Evolutionary conservation across 768 basidiomycete genomes (phyloP).

Genomic region (Mycena indigotica): DNA sequence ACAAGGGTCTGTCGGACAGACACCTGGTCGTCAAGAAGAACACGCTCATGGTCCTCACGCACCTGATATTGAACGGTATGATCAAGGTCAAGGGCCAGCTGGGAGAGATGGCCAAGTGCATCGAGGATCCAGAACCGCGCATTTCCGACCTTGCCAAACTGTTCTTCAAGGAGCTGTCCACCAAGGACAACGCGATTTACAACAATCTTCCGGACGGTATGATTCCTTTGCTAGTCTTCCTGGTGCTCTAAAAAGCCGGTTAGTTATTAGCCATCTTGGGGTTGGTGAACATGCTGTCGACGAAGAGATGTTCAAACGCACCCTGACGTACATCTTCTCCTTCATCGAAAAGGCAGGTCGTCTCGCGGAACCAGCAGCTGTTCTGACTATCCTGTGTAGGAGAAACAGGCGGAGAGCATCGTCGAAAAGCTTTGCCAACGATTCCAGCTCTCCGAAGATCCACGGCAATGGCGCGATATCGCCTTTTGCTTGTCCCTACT

Average conservation of each 20-base stretch:
- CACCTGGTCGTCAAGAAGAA: conserved; percentile 97
- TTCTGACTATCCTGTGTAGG: conserved; percentile 47
- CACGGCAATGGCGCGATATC: conserved; percentile 96
- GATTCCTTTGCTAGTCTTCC: conserved; percentile 24
- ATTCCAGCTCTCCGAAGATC: conserved; percentile 84
- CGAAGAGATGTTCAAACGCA: conserved; percentile 89
- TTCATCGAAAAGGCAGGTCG: conserved; percentile 90
- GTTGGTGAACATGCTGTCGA: conserved; percentile 90
- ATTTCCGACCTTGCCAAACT: conserved; percentile 95
- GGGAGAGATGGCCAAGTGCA: conserved; percentile 99
- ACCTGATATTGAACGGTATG: conserved; percentile 97
- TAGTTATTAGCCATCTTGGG: conserved; percentile 94
- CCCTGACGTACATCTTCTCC: conserved; percentile 91
- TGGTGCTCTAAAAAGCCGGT: not conserved
- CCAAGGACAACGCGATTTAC: conserved; percentile 98
- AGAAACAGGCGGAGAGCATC: conserved; percentile 97
- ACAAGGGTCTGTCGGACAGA: conserved; percentile 87
- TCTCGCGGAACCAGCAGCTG: not conserved
- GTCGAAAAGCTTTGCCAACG: conserved; percentile 98
- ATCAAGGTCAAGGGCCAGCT: conserved; percentile 99
- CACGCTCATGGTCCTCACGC: conserved; percentile 96
- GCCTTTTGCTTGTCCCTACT: conserved; percentile 92
- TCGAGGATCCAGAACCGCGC: conserved; percentile 86
- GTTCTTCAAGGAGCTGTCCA: conserved; percentile 94
- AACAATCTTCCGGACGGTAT: conserved; percentile 95